Evolutionary conservation across 169 alveolate genomes (phyloP).

Genomic region (Babesia ovis): DNA sequence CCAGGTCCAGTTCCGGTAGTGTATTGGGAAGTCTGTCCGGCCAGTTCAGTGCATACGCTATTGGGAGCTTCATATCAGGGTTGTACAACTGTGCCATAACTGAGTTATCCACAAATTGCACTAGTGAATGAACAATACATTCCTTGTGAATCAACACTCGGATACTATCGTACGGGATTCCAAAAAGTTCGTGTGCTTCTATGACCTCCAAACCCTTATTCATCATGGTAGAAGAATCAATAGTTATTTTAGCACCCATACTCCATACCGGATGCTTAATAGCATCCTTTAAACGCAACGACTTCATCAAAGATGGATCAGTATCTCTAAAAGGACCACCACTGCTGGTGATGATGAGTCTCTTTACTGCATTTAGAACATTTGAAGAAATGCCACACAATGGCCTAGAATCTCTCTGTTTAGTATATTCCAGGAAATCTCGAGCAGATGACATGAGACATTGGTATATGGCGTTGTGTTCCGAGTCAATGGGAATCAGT

Average conservation of each 20-base stretch:
- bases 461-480: slow-evolving; percentile 85
- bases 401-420: slow-evolving; percentile 37
- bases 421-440: slow-evolving; percentile 40
- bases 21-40: slow-evolving; percentile 42
- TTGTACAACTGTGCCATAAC: slow-evolving; percentile 79
- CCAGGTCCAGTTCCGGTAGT: slow-evolving; percentile 61
- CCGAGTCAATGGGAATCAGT: slow-evolving; percentile 83
- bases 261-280: slow-evolving; percentile 83
- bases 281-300: slow-evolving; percentile 62
- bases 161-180: slow-evolving; percentile 72
- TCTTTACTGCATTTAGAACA: slow-evolving; percentile 53
- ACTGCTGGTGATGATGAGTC: slow-evolving; percentile 69
- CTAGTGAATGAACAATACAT: slow-evolving; percentile 82
- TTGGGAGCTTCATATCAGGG: slow-evolving; percentile 85
- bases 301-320: slow-evolving; percentile 35
- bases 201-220: slow-evolving; percentile 85
- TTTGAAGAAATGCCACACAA: slow-evolving; percentile 25
- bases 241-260: slow-evolving; percentile 86
- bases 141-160: slow-evolving; percentile 80
- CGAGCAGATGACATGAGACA: slow-evolving; percentile 61
- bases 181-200: slow-evolving; percentile 84
- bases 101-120: slow-evolving; percentile 81
- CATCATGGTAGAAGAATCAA: slow-evolving; percentile 88
- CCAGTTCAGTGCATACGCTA: slow-evolving; percentile 76
- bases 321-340: slow-evolving; percentile 78